Percentiles rank a stretch among this genome's conserved stretches.
Evolutionary conservation across 352 stramenopile species (phyloP).

Genomic region (Phytophthora meadii): DNA sequence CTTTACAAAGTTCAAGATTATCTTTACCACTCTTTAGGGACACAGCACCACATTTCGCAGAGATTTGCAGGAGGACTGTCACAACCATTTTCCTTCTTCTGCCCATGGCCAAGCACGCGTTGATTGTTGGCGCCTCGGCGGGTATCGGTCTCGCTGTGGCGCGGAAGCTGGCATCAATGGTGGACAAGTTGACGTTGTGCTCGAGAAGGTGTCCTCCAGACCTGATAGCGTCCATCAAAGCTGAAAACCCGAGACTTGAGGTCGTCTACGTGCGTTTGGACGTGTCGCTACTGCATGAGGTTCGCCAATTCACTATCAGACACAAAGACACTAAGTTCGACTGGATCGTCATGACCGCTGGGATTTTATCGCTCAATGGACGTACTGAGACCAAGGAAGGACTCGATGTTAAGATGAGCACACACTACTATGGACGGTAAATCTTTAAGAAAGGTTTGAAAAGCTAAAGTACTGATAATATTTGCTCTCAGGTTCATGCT

Average conservation of each 20-base stretch:
- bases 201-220: conserved; percentile 28
- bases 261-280: conserved; percentile 36
- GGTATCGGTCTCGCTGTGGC: conserved; percentile 36
- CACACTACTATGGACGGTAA: conserved; percentile 36
- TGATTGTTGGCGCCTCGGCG: conserved; percentile 37
- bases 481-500: conserved; percentile 38
- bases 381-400: conserved; percentile 39
- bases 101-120: conserved; percentile 32
- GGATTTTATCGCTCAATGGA: conserved; percentile 38
- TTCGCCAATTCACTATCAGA: conserved; percentile 32
- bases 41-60: conserved; percentile 36
- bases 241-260: conserved; percentile 24
- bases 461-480: background rate
- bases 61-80: conserved; percentile 26
- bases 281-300: conserved; percentile 41
- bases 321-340: conserved; percentile 38
- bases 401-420: conserved; percentile 43
- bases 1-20: background rate
- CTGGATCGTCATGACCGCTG: conserved; percentile 35
- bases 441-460: background rate
- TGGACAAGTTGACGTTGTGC: conserved; percentile 39
- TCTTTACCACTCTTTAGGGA: background rate
- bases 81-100: conserved; percentile 14
- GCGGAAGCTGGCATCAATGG: conserved; percentile 29
- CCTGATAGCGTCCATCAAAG: conserved; percentile 30